phyloP scores from a whole-genome alignment of 305 asterid species.

The Fraxinus platypoda region DNA sequence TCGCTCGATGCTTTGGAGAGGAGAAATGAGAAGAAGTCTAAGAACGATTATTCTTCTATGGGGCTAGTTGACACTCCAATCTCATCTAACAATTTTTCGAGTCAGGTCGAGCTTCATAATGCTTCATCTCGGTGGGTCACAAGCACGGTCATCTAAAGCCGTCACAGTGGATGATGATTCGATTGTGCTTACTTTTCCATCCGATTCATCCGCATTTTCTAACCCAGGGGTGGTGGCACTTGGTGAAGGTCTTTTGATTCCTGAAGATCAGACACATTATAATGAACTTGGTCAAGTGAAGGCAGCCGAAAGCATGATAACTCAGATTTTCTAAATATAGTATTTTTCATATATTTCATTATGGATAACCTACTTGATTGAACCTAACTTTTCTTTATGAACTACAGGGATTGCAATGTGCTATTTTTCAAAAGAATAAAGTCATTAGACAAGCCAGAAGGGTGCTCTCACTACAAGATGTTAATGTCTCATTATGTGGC shows the following conservation, averaged over 20 bases:
- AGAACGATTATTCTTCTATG: neutral
- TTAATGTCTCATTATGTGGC: neutral
- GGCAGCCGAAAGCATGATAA: neutral
- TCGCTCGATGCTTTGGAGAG: neutral
- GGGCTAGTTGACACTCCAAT: neutral
- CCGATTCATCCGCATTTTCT: neutral
- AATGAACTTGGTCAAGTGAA: neutral
- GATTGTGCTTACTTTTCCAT: neutral
- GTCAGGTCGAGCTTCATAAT: neutral
- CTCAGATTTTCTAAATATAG: too few relatives aligned
- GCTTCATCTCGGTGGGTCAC: neutral
- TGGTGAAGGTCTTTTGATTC: neutral
- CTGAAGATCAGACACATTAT: too few relatives aligned
- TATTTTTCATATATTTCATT: neutral
- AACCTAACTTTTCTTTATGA: neutral
- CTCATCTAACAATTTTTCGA: neutral
- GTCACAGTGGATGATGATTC: neutral
- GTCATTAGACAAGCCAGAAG: neutral
- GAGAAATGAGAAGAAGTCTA: neutral
- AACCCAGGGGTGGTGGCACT: neutral
- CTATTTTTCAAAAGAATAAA: neutral
- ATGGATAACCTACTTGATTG: too few relatives aligned
- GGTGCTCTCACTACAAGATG: neutral
- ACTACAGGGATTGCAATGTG: neutral
- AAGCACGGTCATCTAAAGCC: neutral